Conservation (phyloP, 345 rosid species). For the Fremontodendron californicum region DNA sequence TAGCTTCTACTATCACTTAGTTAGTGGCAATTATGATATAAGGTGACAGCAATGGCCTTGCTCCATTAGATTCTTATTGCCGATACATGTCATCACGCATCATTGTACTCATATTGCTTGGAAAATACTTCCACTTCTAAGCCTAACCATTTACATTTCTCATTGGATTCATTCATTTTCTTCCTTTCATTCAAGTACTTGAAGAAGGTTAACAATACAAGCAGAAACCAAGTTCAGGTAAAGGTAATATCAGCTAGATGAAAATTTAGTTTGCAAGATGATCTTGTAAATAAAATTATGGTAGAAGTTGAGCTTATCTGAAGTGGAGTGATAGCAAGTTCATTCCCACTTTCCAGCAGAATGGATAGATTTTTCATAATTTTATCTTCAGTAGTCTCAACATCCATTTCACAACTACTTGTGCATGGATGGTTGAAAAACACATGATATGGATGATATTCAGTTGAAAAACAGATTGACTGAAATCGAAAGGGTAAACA, state of each 20-base stretch:
- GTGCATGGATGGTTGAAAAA: not conserved
- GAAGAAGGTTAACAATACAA: not conserved
- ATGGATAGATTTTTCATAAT: not conserved
- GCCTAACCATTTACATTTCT: not conserved
- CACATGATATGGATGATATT: not conserved
- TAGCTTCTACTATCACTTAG: constrained; percentile 8
- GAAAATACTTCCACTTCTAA: not conserved
- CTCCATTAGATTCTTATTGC: constrained; percentile 23
- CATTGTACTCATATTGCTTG: constrained; percentile 12
- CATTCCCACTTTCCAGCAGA: not conserved
- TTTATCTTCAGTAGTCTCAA: not conserved
- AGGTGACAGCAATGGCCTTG: constrained; percentile 16
- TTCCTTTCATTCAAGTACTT: not conserved
- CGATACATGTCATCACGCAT: constrained; percentile 14
- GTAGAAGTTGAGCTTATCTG: too few relatives aligned
- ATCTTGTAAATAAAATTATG: too few relatives aligned
- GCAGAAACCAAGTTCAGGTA: constrained; percentile 7
- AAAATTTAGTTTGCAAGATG: too few relatives aligned
- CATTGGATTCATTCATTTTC: not conserved
- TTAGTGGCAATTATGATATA: not conserved
- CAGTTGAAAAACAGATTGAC: not conserved
- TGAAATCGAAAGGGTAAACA: not conserved
- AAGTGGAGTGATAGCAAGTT: too few relatives aligned
- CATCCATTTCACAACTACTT: not conserved
- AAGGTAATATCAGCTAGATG: not conserved